Conservation (phyloP, 306 rosid genomes). For the Benincasa hispida region DNA sequence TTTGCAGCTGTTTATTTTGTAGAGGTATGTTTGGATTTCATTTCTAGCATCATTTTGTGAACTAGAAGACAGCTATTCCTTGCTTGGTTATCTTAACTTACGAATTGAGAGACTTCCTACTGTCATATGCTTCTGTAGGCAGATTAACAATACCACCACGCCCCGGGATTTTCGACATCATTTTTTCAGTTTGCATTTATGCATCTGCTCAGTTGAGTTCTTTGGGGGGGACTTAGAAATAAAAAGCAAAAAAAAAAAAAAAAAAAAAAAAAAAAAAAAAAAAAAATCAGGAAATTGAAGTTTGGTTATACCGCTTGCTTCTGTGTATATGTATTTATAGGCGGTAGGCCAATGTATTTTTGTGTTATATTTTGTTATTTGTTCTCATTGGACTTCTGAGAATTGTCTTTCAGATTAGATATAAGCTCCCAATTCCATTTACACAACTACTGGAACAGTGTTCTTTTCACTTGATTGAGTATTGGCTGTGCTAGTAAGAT, state of each 20-base stretch:
- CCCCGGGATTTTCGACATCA: neutral
- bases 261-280: neutral
- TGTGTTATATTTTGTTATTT: neutral
- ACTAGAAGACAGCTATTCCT: neutral
- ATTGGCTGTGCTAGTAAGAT: neutral
- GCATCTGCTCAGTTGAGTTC: neutral
- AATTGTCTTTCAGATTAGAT: neutral
- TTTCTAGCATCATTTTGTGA: conserved; percentile 2
- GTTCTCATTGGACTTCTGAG: neutral
- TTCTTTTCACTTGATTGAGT: neutral
- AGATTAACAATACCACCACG: neutral
- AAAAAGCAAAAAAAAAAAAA: neutral
- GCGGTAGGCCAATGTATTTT: neutral
- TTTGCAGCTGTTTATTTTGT: neutral
- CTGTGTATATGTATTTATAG: neutral
- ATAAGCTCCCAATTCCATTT: neutral
- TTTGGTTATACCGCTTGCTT: neutral
- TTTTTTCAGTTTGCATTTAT: neutral
- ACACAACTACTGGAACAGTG: neutral
- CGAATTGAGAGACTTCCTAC: conserved; percentile 3
- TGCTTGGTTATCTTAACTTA: neutral
- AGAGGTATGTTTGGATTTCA: neutral
- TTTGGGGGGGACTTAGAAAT: neutral
- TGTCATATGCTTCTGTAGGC: neutral
- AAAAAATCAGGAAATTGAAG: neutral